phyloP scores from a whole-genome alignment of 805 yeast species.

The Saccharomycopsis fermentans region DNA sequence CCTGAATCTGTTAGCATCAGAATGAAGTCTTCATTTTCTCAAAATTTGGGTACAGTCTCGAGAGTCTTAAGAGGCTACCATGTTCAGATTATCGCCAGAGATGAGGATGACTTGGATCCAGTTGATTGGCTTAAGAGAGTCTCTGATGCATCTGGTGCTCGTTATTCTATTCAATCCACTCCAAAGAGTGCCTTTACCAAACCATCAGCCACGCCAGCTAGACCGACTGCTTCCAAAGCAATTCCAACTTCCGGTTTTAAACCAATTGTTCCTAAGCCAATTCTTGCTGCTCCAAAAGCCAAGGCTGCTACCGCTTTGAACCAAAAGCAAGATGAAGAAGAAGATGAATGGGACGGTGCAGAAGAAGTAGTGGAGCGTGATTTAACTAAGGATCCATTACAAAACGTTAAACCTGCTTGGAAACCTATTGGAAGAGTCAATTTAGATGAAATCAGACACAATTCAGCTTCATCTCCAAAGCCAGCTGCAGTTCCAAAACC shows the following conservation, averaged over 20 bases:
- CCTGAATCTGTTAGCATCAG: conserved; percentile 90
- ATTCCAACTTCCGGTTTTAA: conserved; percentile 26
- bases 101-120: conserved; percentile 77
- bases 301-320: conserved; percentile 10
- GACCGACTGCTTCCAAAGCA: conserved; percentile 31
- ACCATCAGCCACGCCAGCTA: conserved; percentile 17
- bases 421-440: conserved; percentile 58
- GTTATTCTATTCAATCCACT: conserved; percentile 58
- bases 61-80: conserved; percentile 74
- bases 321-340: conserved; percentile 19
- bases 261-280: conserved; percentile 25
- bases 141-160: conserved; percentile 90
- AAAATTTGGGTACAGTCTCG: conserved; percentile 68
- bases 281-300: conserved; percentile 20
- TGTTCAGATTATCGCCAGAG: conserved; percentile 95
- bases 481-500: conserved; percentile 20
- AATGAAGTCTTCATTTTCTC: conserved; percentile 64
- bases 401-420: conserved; percentile 38
- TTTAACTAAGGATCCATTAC: conserved; percentile 36
- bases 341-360: conserved; percentile 39
- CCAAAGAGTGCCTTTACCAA: conserved; percentile 5
- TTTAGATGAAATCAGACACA: conserved; percentile 34
- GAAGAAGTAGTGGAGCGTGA: conserved; percentile 36
- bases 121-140: conserved; percentile 65
- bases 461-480: conserved; percentile 32